Percentiles rank a stretch among this genome's conserved stretches.
These are phyloP conservation scores for Coleophoma cylindrospora DNA, from an alignment of 2,329 filamentous ascomycete species.

Conservation along the genomic window DNA sequence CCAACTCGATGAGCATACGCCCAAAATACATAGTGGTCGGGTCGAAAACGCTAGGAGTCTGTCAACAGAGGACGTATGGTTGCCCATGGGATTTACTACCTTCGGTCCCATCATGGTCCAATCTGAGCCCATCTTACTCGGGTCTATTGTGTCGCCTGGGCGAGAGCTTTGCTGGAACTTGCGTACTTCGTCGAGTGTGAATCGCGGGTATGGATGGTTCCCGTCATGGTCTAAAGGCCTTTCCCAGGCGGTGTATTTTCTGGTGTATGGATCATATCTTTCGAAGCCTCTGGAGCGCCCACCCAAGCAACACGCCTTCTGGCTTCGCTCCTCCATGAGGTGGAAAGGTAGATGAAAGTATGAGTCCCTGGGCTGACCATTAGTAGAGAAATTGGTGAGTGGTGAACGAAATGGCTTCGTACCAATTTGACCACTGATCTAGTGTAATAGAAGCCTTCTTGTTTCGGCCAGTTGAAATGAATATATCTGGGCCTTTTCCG, in stretches of 20 bases:
- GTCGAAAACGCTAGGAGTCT: slow-evolving; percentile 16
- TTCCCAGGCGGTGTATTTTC: slow-evolving; percentile 21
- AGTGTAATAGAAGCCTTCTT: slow-evolving; percentile 11
- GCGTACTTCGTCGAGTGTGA: slow-evolving; percentile 15
- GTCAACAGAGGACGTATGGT: neutral
- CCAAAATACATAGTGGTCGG: slow-evolving; percentile 22
- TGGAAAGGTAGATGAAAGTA: slow-evolving; percentile 15
- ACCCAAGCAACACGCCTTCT: neutral
- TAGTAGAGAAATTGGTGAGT: too few relatives aligned
- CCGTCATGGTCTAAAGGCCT: slow-evolving; percentile 12
- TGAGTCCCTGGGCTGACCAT: slow-evolving; percentile 18
- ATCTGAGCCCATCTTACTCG: slow-evolving; percentile 14
- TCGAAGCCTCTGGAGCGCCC: slow-evolving; percentile 10
- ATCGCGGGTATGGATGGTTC: slow-evolving; percentile 13
- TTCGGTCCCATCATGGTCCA: slow-evolving; percentile 22
- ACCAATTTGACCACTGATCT: slow-evolving; percentile 26
- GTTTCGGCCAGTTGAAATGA: slow-evolving; percentile 20
- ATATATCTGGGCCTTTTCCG: slow-evolving; percentile 36
- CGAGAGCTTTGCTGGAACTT: slow-evolving; percentile 7
- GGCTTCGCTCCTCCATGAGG: neutral
- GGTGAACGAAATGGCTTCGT: neutral
- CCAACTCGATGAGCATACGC: slow-evolving; percentile 20
- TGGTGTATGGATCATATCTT: slow-evolving; percentile 22
- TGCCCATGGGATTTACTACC: slow-evolving; percentile 4
- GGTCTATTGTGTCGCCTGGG: slow-evolving; percentile 5